These are phyloP conservation scores for Zanthoxylum bungeanum DNA, from an alignment of 345 rosid species.

Conservation along the genomic window DNA sequence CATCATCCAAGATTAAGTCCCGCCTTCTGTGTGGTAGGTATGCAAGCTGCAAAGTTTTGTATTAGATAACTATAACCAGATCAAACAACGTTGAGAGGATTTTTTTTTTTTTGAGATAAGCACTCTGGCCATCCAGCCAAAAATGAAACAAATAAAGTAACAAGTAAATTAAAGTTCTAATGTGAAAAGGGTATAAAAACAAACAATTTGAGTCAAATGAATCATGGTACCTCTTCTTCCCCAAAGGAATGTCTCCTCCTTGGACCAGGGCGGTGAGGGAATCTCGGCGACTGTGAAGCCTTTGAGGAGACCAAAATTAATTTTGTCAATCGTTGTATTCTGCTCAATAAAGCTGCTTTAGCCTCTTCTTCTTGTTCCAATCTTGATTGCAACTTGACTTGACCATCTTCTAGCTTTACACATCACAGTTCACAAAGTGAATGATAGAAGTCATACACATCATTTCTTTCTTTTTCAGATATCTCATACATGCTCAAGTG, in stretches of 20 bases:
- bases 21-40: slow-evolving; percentile 94
- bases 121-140: background rate
- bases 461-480: slow-evolving; percentile 6
- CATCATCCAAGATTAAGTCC: slow-evolving; percentile 91
- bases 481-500: background rate
- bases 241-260: slow-evolving; percentile 99
- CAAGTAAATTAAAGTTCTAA: slow-evolving; percentile 10
- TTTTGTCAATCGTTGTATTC: slow-evolving; percentile 93
- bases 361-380: slow-evolving; percentile 99
- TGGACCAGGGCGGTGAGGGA: slow-evolving; percentile 66
- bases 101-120: background rate
- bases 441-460: slow-evolving; percentile 14
- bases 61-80: slow-evolving; percentile 21
- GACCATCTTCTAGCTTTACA: slow-evolving; percentile 95
- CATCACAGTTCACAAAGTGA: slow-evolving; percentile 29
- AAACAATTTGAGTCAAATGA: slow-evolving; percentile 5
- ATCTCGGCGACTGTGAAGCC: slow-evolving; percentile 68
- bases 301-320: slow-evolving; percentile 93
- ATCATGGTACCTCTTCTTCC: slow-evolving; percentile 87
- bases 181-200: background rate
- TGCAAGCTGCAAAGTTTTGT: slow-evolving; percentile 62
- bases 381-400: slow-evolving; percentile 87
- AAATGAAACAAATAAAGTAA: background rate
- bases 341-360: slow-evolving; percentile 91
- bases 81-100: slow-evolving; percentile 21